Conservation (phyloP, 2,329 filamentous ascomycete genomes). For the Leptographium radiaticola region DNA sequence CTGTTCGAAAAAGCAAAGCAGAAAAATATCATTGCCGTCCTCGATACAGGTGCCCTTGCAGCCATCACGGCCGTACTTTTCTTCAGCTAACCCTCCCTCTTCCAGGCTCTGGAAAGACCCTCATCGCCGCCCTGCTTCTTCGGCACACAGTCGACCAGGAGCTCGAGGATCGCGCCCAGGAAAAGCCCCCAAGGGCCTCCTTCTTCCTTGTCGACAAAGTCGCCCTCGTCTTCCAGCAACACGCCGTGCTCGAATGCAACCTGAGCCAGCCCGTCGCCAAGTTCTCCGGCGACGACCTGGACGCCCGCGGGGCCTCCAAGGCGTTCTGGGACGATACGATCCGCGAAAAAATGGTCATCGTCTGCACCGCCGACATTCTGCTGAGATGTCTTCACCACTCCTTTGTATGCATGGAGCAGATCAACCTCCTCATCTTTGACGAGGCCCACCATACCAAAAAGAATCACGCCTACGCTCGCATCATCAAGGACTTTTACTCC, state of each 20-base stretch:
- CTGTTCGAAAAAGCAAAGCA: conserved; percentile 78
- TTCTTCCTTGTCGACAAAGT: conserved; percentile 92
- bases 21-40: conserved; percentile 80
- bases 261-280: conserved; percentile 62
- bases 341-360: conserved; percentile 63
- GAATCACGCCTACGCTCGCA: conserved; percentile 77
- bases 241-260: conserved; percentile 68
- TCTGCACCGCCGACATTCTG: conserved; percentile 85
- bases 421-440: conserved; percentile 88
- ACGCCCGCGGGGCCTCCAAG: conserved; percentile 22
- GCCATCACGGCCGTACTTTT: background rate
- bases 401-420: conserved; percentile 66
- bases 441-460: conserved; percentile 96
- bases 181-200: conserved; percentile 49
- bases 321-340: conserved; percentile 40
- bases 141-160: conserved; percentile 66
- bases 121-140: conserved; percentile 84
- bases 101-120: conserved; percentile 76
- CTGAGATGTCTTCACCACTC: conserved; percentile 64
- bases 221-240: conserved; percentile 80
- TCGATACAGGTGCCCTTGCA: conserved; percentile 59
- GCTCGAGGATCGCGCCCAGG: conserved; percentile 51
- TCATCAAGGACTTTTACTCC: conserved; percentile 78
- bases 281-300: conserved; percentile 58
- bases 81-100: background rate